Conservation (phyloP, 75 land plant species). For the Cupressus sempervirens region DNA sequence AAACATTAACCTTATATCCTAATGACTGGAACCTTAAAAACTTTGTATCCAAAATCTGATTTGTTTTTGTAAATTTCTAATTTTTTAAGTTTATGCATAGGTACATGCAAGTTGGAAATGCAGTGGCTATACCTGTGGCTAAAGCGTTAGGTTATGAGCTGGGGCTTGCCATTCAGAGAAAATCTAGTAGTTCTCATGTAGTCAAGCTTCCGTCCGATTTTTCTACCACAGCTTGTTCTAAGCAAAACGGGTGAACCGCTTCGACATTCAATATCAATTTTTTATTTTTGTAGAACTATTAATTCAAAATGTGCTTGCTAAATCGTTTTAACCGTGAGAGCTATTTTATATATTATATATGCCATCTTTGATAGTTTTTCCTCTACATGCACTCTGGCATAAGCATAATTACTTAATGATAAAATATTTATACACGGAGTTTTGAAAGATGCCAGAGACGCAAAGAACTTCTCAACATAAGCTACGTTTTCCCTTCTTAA, state of each 20-base stretch:
- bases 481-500: not conserved
- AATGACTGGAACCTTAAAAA: constrained; percentile 28
- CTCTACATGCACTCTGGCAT: not conserved
- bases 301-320: not conserved
- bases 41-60: constrained; percentile 14
- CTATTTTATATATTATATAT: not conserved
- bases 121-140: constrained; percentile 38
- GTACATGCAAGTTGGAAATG: constrained; percentile 42
- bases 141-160: constrained; percentile 30
- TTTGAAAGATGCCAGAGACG: not conserved
- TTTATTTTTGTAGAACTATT: not conserved
- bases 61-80: not conserved
- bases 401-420: not conserved
- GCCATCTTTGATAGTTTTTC: not conserved
- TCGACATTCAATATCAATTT: not conserved
- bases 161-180: constrained; percentile 21
- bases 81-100: constrained; percentile 10
- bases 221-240: not conserved
- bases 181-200: not conserved
- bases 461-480: too few relatives aligned
- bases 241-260: not conserved
- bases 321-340: not conserved
- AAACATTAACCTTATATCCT: constrained; percentile 3
- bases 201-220: not conserved
- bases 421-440: not conserved